Evolutionary conservation across 345 rosid species (phyloP), one percentile per base, ranked within the genome.

Genomic region (Eucalyptus dawsonii): DNA sequence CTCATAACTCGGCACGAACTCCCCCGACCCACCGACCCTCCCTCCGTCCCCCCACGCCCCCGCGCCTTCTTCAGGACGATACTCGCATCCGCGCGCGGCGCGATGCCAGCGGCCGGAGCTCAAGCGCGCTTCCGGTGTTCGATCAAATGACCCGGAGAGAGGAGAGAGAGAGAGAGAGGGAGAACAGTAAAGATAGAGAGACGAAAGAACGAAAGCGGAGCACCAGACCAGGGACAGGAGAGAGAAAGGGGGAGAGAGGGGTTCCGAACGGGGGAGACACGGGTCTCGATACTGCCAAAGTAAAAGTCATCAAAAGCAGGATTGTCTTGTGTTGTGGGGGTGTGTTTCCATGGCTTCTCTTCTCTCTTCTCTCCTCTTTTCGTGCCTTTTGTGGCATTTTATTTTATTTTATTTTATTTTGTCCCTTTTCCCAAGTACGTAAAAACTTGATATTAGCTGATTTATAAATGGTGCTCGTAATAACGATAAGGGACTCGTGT

Each of bases 371-470:
- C 62, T 56, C 27, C 69, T 27, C 31, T 60, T 60, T 60, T 27
- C 31, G 31, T 6, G 15, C n/a, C 31, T 65, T 65, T 65, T 15
- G 53, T n/a, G 21, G 21, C 37, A n/a, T 65, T 65, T 14, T 65
- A 0, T 7, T 65, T 14, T 65, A 0, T 5, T 50, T 50, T 14
- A 0, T 27, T 12, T 27, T 6, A 5, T n/a, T 14, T 53, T 53
- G 58, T 1, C 6, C 19, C 40, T 65, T 65, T 65, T 65, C 4
- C 72, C 72, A 62, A 14, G 37, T 62, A 62, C 16, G 34, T 29
- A 14, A 62, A 53, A 53, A 53, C 25, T 21, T 53, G 5, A 53
- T 53, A 29, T 27, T 27, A 13, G 15, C n/a, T 62, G 8, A 27
- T 62, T 11, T 62, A 27, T 62, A 56, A 24, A 56, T 24, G 62